phyloP scores from a whole-genome alignment of 805 yeast species.

The Candida sakaeoensis region DNA sequence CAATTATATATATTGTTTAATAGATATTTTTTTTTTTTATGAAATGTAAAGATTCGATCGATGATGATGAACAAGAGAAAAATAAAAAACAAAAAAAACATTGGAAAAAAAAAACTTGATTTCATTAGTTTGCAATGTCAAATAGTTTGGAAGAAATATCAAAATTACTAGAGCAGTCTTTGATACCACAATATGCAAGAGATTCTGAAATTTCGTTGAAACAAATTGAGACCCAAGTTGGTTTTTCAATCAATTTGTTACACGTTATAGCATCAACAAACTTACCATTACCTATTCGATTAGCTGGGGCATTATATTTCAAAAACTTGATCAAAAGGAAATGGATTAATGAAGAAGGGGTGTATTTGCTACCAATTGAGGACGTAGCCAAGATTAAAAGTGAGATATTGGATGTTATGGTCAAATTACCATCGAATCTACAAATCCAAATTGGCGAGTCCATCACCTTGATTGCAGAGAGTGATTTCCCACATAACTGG shows the following conservation, averaged over 20 bases:
- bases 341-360: conserved; percentile 91
- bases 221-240: conserved; percentile 59
- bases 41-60: background rate
- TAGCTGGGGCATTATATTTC: conserved; percentile 88
- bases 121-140: conserved; percentile 2
- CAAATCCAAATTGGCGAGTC: conserved; percentile 96
- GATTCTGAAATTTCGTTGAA: conserved; percentile 64
- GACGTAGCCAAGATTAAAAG: conserved; percentile 69
- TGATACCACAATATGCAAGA: conserved; percentile 60
- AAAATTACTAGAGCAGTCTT: conserved; percentile 56
- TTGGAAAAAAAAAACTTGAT: background rate
- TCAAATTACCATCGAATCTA: conserved; percentile 68
- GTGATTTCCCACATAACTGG: conserved; percentile 95
- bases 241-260: conserved; percentile 72
- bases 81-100: background rate
- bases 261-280: conserved; percentile 69
- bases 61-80: background rate
- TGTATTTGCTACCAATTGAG: conserved; percentile 52
- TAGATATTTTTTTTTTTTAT: background rate
- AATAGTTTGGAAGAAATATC: conserved; percentile 49
- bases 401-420: conserved; percentile 85
- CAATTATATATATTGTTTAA: background rate
- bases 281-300: conserved; percentile 53
- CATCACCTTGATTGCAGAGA: conserved; percentile 86
- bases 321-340: conserved; percentile 80